Evolutionary conservation across 139 green algal genomes (phyloP), one percentile per base, ranked within the genome.

Genomic region (Pleodorina starrii): DNA sequence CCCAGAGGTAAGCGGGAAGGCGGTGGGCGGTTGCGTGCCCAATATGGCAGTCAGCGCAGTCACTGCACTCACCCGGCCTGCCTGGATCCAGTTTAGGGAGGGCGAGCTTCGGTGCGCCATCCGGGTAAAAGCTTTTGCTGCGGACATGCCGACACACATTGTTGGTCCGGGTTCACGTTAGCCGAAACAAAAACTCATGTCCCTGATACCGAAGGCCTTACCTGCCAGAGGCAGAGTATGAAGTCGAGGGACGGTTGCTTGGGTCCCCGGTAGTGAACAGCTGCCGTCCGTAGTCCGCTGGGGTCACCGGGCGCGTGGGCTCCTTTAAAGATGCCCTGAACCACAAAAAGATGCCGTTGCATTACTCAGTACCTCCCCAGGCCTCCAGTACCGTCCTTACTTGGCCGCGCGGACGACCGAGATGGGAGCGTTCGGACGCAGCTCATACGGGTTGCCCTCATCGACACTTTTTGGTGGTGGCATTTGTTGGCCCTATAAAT

Each of bases 311-410:
- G 16, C 90, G 71, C 27, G 90, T 91, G 12, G 90, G 90, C 43
- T 93, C 85, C 60, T 89, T 90, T 27, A 93, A 57, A 14, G 90
- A 93, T 3, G 90, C 90, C 63, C 90, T 93, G 84, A 35, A 60
- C 19, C 12, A 48, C 19, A 72, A 7, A 9, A 29, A 60, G n/a
- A 35, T 36, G n/a, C n/a, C n/a, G n/a, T n/a, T n/a, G n/a, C n/a
- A n/a, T n/a, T n/a, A n/a, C n/a, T n/a, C n/a, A n/a, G n/a, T n/a
- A n/a, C n/a, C n/a, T n/a, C n/a, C n/a, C n/a, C n/a, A n/a, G n/a
- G n/a, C n/a, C 32, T 77, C 42, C 35, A 46, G 68, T 25, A 46
- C 46, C 35, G n/a, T 23, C 14, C 90, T 74, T 76, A 93, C 90
- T 93, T 93, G 4, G 90, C 90, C n/a, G 90, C 90, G 17, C 83